These are phyloP conservation scores for Hypoxylon rubiginosum DNA, from an alignment of 2,329 filamentous ascomycete species.

Conservation along the genomic window DNA sequence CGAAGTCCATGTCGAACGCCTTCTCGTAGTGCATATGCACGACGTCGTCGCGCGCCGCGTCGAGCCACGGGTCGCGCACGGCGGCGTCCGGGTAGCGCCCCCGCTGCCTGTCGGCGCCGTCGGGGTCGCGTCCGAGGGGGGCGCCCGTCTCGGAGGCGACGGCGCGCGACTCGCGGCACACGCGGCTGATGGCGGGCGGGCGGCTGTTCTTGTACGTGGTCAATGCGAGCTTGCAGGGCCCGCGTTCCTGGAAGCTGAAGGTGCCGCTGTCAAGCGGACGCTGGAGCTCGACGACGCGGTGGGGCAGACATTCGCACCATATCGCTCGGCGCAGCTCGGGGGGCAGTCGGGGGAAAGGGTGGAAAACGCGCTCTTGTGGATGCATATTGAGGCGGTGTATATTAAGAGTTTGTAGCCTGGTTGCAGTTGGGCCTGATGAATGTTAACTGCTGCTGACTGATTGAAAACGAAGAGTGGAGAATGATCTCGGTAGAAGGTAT, in stretches of 20 bases:
- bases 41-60: not conserved
- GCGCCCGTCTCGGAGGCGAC: not conserved
- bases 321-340: not conserved
- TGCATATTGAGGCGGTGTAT: not conserved
- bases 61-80: not conserved
- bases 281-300: not conserved
- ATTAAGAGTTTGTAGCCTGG: not conserved
- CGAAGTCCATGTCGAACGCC: not conserved
- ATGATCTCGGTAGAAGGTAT: no score
- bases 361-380: not conserved
- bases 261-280: not conserved
- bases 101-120: not conserved
- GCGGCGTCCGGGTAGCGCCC: no score
- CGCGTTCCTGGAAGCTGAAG: not conserved
- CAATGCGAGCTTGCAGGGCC: not conserved
- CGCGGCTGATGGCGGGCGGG: not conserved
- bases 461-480: no score
- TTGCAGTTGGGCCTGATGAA: no score
- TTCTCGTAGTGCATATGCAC: not conserved
- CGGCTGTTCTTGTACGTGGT: not conserved
- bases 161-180: not conserved
- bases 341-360: not conserved
- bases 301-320: not conserved
- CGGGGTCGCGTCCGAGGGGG: not conserved
- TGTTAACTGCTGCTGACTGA: no score